Percentiles rank a stretch among this genome's conserved stretches.
These are phyloP conservation scores for Physcomitrellopsis africana DNA, from an alignment of 225 moss, liverwort and hornwort species.

Conservation along the genomic window DNA sequence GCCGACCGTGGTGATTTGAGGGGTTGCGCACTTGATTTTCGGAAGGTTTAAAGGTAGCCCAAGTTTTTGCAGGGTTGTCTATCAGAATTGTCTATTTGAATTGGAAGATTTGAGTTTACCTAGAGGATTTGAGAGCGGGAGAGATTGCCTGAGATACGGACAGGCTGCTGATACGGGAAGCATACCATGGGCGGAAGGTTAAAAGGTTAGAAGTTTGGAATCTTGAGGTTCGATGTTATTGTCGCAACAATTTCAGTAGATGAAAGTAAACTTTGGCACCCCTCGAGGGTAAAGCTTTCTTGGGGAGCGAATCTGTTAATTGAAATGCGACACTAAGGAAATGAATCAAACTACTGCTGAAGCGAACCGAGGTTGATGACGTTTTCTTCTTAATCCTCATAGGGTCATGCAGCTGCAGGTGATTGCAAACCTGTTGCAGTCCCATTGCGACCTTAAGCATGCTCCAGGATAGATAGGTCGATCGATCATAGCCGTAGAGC, in stretches of 20 bases:
- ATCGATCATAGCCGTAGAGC: neutral
- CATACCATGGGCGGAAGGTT: neutral
- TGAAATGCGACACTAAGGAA: conserved; percentile 1
- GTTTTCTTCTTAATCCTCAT: neutral
- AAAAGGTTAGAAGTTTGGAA: neutral
- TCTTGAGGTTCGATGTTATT: neutral
- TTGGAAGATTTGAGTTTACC: neutral
- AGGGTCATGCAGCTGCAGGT: neutral
- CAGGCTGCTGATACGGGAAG: neutral
- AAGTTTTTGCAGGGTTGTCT: neutral
- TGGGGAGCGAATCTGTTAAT: neutral
- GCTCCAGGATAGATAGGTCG: conserved; percentile 17
- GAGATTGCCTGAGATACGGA: too few relatives aligned
- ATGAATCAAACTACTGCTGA: neutral
- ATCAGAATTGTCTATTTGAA: neutral
- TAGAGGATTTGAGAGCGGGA: neutral
- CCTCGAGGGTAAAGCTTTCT: neutral
- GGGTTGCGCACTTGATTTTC: too few relatives aligned
- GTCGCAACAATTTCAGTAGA: neutral
- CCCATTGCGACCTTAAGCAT: neutral
- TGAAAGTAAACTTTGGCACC: neutral
- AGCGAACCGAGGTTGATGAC: neutral
- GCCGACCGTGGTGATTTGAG: too few relatives aligned
- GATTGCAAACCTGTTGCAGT: neutral
- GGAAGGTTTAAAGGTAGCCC: neutral